Base-by-base conservation (phyloP, 1,284 basidiomycete genomes). In the Pseudozyma thailandica region DNA sequence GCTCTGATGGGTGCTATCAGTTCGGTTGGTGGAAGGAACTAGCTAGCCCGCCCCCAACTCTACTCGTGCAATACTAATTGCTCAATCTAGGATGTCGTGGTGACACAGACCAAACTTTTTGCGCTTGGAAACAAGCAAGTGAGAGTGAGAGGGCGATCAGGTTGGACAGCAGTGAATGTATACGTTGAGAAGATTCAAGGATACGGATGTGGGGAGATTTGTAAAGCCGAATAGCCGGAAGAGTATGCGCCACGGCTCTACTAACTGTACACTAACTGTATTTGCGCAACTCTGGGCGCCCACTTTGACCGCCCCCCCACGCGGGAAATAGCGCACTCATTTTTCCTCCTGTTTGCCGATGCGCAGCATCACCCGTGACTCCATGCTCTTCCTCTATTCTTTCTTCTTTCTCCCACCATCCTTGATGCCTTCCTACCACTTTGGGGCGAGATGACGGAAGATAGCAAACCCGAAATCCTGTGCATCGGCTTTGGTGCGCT, bases 401-500 rank as follows among this genome's bases (percentile, higher is more conserved):
- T 37, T 8, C 1, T 18, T 48, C 20, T n/a, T 20, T 30, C 16
- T 37, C 15, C 12, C 48, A 30, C 18, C 21, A 31, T 15, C n/a
- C 18, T 39, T 28, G 9, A 18, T 31, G 13, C 12, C 42, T 43
- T 39, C 31, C 35, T 26, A 39, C 35, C 48, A 39, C 3, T 28
- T 31, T 20, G 27, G 16, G 12, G n/a, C 43, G 16, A 18, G 12
- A 7, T 23, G 10, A 6, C n/a, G 4, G 16, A 27, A 16, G 23
- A 38, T 21, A 16, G 26, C 25, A 39, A 31, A 16, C 48, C 61
- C 10, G 55, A 86, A 53, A 76, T 86, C 37, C 82, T 86, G 6
- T 80, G 86, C 26, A 80, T 86, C 31, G 86, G 86, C 3, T 84
- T 86, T 25, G 86, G 86, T 3, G 86, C 85, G 7, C 84, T 87